Evolutionary conservation across 805 yeast genomes (phyloP), one percentile per base, ranked within the genome.

Genomic region (Saitoella complicata): DNA sequence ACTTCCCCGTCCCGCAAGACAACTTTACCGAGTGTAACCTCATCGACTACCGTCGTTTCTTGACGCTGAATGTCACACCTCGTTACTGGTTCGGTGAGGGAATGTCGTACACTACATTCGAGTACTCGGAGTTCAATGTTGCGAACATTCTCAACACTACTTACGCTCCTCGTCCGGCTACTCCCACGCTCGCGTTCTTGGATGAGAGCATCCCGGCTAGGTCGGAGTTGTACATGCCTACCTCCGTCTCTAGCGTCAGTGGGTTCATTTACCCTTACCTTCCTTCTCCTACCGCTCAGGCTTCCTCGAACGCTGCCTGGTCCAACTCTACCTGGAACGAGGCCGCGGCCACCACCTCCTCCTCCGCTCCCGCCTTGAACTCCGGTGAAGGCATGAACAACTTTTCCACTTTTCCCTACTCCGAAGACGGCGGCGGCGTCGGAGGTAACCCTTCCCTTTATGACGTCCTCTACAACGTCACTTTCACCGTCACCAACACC

Each of bases 51-150:
- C 60, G 74, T 41, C 71, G 68, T 53, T 76, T 75, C 57, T 78
- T 74, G 51, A 71, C 71, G 55, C 65, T 70, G 48, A 67, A 70
- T 45, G 70, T 75, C 38, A 65, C 65, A 49, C 79, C 80, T 13
- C 59, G 79, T 41, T 77, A 58, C 54, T 79, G 73, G 48, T 77
- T 77, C 57, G 82, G 81, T 3, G 73, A 55, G 60, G 82, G 82
- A 6, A 58, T 76, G 40, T 71, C 79, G 1, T 76, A 73, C 54
- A 64, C 79, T 3, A 63, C 62, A 38, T 65, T 61, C 48, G 49
- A 59, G 4, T 48, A 65, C 34, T 51, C 58, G n/a, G 60, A 56
- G 31, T 56, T 73, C 40, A 56, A 65, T 21, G 68, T 72, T 34
- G 56, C 57, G 13, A 68, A 67, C 49, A 60, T 69, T 1, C 57